Evolutionary conservation across 2,329 filamentous ascomycete species (phyloP), one percentile per base, ranked within the genome.

Genomic region (Simplicillium aogashimaense): DNA sequence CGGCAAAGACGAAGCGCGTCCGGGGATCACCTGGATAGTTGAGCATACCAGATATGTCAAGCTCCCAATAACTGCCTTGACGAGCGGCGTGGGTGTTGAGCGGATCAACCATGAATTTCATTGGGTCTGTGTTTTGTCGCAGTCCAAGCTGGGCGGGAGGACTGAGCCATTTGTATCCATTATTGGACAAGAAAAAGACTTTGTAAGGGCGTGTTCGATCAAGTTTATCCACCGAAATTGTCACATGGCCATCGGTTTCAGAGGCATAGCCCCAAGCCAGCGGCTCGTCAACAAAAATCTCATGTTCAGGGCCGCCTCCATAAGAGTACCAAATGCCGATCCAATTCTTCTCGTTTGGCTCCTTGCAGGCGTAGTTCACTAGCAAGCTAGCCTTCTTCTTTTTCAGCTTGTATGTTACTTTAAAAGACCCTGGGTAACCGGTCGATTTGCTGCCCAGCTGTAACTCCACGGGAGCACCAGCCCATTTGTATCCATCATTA

Each of bases 141-240:
- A 57, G 39, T 28, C 46, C 45, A 13, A 65, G 49, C 16, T 53
- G 45, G 28, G 63, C 44, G 3, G 63, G 59, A 9, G 52, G 46
- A 2, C 58, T 53, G 3, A 66, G 52, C 52, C 55, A 61, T 33
- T 50, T 50, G 47, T 66, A 66, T 5, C 54, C 56, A 35, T 56
- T 54, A 11, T 50, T 44, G 6, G 57, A 54, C 11, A 66, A 52
- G 40, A 64, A 60, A 46, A 53, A 65, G 7, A 56, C 64, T 17
- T 47, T 52, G 47, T 63, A 66, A 3, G 46, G 47, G 5, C 61
- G 60, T 25, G 5, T 25, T 2, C 49, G 47, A 9, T 49, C 43
- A 1, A 65, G 48, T 2, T 41, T 44, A 2, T 37, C 38, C 9
- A 47, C 41, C 7, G 52, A 36, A 2, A 65, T 39, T 9, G 39